Evolutionary conservation across 2,329 filamentous ascomycete species (phyloP).

Genomic region (Nothophaeocryptopus gaeumannii): DNA sequence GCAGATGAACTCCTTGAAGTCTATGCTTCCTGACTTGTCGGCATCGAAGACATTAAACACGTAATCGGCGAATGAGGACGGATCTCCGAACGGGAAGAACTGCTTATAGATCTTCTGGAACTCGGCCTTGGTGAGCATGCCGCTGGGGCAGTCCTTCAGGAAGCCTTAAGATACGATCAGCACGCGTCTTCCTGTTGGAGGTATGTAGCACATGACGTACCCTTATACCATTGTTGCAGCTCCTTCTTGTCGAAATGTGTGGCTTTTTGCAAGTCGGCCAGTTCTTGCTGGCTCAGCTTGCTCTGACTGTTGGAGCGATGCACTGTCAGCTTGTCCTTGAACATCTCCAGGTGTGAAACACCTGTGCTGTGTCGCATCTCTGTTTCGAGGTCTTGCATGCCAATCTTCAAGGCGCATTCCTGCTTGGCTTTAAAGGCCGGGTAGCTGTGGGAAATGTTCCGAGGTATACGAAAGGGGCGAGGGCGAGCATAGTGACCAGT

Average conservation of each 20-base stretch:
- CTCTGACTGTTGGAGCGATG: constrained; percentile 68
- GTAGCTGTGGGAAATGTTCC: constrained; percentile 31
- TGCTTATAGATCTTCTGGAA: constrained; percentile 99
- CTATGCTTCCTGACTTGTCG: constrained; percentile 94
- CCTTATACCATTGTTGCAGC: constrained; percentile 99
- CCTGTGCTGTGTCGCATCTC: constrained; percentile 32
- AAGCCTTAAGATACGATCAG: constrained; percentile 63
- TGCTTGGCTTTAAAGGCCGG: constrained; percentile 33
- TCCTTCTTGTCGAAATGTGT: constrained; percentile 99
- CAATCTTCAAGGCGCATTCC: constrained; percentile 33
- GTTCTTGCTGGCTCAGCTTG: constrained; percentile 94
- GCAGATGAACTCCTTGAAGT: constrained; percentile 99
- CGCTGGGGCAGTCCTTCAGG: constrained; percentile 94
- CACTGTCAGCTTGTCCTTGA: constrained; percentile 32
- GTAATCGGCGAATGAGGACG: constrained; percentile 95
- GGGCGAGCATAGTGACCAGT: constrained; percentile 34
- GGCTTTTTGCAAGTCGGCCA: constrained; percentile 89
- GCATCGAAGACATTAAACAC: constrained; percentile 99
- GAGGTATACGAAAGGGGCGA: constrained; percentile 35
- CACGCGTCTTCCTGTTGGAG: background rate
- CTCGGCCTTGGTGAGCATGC: constrained; percentile 95
- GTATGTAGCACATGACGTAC: constrained; percentile 49
- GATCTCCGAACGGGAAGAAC: constrained; percentile 98
- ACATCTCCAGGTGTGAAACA: constrained; percentile 28
- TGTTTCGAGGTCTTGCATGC: constrained; percentile 32